Conservation (phyloP, 225 moss, liverwort and hornwort genomes). For the Climacium dendroides region DNA sequence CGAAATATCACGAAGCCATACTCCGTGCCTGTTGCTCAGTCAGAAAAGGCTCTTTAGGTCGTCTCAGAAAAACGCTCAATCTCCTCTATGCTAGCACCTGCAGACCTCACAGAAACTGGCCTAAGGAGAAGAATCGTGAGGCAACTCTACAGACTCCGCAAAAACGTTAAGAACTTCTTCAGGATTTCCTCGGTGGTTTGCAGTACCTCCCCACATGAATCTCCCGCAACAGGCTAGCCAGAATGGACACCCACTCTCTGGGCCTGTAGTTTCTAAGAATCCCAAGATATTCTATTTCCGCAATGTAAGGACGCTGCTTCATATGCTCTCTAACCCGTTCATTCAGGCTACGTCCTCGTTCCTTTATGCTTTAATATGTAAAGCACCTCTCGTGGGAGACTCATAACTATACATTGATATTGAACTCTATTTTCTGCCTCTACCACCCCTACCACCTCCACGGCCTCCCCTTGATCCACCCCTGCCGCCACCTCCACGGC, state of each 20-base stretch:
- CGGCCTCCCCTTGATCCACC: slow-evolving; percentile 2
- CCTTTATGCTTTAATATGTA: not conserved
- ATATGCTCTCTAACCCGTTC: not conserved
- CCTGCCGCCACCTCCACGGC: not conserved
- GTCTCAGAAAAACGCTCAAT: not conserved
- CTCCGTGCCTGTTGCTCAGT: not conserved
- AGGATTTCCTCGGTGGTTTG: not conserved
- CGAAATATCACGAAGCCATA: not conserved
- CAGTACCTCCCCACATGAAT: not conserved
- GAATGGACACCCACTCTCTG: not conserved
- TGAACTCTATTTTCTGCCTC: slow-evolving; percentile 11
- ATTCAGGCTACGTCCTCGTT: not conserved
- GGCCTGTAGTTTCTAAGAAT: not conserved
- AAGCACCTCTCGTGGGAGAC: not conserved
- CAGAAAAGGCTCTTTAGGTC: not conserved
- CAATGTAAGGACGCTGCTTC: not conserved
- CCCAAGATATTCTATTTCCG: not conserved
- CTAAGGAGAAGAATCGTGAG: not conserved
- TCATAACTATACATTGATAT: not conserved
- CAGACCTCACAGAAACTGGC: not conserved
- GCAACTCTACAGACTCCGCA: not conserved
- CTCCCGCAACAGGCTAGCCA: not conserved
- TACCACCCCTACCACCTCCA: not conserved
- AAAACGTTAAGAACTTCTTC: not conserved
- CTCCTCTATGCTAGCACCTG: not conserved